Evolutionary conservation across 176 grass and related monocot genomes (phyloP).

Genomic region (Echinochloa phyllopogon): DNA sequence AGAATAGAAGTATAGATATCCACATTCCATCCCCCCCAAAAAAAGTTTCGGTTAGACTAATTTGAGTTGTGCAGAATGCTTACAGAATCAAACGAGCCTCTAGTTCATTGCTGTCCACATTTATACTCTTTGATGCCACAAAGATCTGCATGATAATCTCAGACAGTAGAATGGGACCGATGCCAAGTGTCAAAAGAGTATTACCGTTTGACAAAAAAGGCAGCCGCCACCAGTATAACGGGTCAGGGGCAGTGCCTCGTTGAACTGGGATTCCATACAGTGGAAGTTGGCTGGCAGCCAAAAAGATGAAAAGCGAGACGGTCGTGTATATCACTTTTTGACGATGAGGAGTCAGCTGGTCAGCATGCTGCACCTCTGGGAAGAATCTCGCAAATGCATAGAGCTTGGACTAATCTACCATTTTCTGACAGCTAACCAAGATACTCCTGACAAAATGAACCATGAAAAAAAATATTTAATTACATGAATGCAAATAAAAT

Average conservation of each 20-base stretch:
- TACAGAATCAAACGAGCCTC: neutral
- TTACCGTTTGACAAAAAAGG: neutral
- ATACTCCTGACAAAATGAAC: neutral
- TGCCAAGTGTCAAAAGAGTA: slow-evolving; percentile 13
- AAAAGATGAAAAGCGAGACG: neutral
- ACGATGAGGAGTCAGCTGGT: neutral
- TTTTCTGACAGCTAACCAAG: slow-evolving; percentile 1
- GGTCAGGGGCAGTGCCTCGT: neutral
- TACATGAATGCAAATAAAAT: too few relatives aligned
- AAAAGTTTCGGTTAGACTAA: neutral
- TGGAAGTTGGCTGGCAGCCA: slow-evolving; percentile 1
- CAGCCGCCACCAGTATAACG: neutral
- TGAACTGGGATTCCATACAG: neutral
- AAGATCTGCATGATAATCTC: neutral
- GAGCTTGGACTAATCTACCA: neutral
- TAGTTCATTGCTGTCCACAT: neutral
- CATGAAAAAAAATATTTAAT: neutral
- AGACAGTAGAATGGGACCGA: neutral
- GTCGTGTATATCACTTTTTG: neutral
- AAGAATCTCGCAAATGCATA: neutral
- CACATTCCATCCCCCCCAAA: too few relatives aligned
- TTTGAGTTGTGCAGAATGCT: slow-evolving; percentile 5
- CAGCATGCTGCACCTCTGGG: neutral
- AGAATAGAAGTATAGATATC: neutral
- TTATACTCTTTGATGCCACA: neutral